Conservation (phyloP, 2,329 filamentous ascomycete species). For the Penicillium paneum region DNA sequence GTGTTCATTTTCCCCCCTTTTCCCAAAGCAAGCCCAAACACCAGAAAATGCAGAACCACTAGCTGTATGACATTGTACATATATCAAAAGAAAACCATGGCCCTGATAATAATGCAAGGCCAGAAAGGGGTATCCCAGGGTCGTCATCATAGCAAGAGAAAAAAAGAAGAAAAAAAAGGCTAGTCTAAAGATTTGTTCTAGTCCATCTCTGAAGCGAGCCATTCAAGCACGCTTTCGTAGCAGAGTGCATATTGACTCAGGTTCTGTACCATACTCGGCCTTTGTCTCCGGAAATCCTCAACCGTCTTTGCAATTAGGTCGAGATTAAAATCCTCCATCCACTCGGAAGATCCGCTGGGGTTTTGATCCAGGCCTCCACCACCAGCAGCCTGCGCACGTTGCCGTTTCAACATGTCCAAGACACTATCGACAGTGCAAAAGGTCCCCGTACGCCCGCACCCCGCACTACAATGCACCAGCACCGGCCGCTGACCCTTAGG, state of each 20-base stretch:
- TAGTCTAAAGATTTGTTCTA: neutral
- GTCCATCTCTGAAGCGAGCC: conserved; percentile 54
- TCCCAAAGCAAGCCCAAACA: neutral
- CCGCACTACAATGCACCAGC: conserved; percentile 91
- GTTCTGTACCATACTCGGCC: conserved; percentile 95
- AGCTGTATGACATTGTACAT: conserved; percentile 9
- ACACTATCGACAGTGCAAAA: conserved; percentile 97
- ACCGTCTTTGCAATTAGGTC: conserved; percentile 86
- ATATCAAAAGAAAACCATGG: conserved; percentile 4
- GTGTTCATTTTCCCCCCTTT: neutral
- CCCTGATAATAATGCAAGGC: conserved; percentile 5
- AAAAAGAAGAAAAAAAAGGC: neutral
- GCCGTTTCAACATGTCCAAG: conserved; percentile 93
- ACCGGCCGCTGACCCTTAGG: conserved; percentile 61
- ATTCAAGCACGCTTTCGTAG: conserved; percentile 92
- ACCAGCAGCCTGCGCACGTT: conserved; percentile 47
- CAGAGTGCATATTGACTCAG: conserved; percentile 91
- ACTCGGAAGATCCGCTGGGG: conserved; percentile 46
- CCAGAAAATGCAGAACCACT: conserved; percentile 8
- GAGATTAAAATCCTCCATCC: conserved; percentile 66
- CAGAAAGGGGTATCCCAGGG: conserved; percentile 9
- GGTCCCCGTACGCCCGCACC: conserved; percentile 90
- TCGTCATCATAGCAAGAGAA: conserved; percentile 7
- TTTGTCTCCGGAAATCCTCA: conserved; percentile 81
- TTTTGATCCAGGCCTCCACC: conserved; percentile 17